Evolutionary conservation across 371 early-diverging fungal genomes (phyloP).

Genomic region (Dipsacomyces acuminosporus): DNA sequence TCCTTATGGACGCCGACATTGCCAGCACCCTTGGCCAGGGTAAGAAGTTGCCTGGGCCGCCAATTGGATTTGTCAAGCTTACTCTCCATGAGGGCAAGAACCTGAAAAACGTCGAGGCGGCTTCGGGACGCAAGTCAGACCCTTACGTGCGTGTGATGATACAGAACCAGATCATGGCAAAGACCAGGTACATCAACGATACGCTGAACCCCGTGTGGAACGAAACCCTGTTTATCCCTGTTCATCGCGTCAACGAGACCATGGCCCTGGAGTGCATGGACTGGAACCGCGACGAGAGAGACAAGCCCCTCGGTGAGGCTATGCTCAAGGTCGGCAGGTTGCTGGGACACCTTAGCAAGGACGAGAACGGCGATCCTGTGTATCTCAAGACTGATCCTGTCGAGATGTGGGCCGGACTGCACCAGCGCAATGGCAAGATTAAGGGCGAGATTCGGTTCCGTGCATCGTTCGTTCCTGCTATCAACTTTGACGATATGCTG

Average conservation of each 20-base stretch:
- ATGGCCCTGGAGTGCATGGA: slow-evolving; percentile 74
- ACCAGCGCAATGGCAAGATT: slow-evolving; percentile 54
- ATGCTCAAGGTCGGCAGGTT: slow-evolving; percentile 48
- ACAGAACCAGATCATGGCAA: slow-evolving; percentile 52
- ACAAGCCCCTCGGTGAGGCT: slow-evolving; percentile 49
- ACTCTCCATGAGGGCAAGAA: slow-evolving; percentile 66
- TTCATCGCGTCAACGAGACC: slow-evolving; percentile 61
- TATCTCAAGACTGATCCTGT: slow-evolving; percentile 44
- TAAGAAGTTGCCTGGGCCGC: slow-evolving; percentile 48
- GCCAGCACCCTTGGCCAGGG: slow-evolving; percentile 31
- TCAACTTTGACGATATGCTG: slow-evolving; percentile 53
- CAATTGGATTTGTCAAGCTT: slow-evolving; percentile 78
- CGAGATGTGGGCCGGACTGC: slow-evolving; percentile 58
- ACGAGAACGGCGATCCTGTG: slow-evolving; percentile 35
- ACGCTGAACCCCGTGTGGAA: slow-evolving; percentile 84
- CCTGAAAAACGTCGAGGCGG: slow-evolving; percentile 64
- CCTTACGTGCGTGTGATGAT: slow-evolving; percentile 71
- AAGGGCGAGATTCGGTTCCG: slow-evolving; percentile 60
- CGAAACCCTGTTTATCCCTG: slow-evolving; percentile 66
- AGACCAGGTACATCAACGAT: slow-evolving; percentile 64
- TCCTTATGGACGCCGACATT: slow-evolving; percentile 48
- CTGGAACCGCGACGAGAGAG: slow-evolving; percentile 48
- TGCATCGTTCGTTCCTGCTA: slow-evolving; percentile 61
- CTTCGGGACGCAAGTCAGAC: slow-evolving; percentile 64
- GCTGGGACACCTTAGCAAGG: slow-evolving; percentile 27